Base-by-base conservation (phyloP, 768 basidiomycete species). In the Xerocomellus dryophilus region DNA sequence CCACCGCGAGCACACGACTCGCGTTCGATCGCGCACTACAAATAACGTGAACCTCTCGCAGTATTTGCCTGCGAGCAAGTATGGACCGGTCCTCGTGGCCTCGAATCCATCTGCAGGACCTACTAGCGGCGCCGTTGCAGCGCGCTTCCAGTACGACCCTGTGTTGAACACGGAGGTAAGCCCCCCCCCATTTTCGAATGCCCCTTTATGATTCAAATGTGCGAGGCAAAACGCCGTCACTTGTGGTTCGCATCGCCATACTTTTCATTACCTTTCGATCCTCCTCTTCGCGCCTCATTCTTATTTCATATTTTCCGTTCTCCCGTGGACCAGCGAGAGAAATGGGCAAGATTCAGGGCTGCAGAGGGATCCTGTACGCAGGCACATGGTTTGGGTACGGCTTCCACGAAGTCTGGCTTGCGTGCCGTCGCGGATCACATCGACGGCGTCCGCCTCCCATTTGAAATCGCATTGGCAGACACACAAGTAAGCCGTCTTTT, bases 41-140 rank as follows among this genome's bases (percentile, higher is more conserved):
- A 88, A 90, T 65, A 79, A 79, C 41, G 89, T 88, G 89, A 90
- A 89, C 64, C 77, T 80, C 51, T 73, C 88, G n/a, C 88, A 90
- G 61, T 81, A 85, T 58, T 76, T 90, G 15, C 68, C 82, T 1
- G 78, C 80, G 56, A 53, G 72, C 1, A 66, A 72, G 36, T 78
- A 82, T 60, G 87, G 87, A 1, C 82, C 80, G 0, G 78, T 90
- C 7, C 73, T 89, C 23, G 83, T 86, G 31, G 89, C 89, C 4
- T 79, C 90, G 53, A 89, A 89, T 66, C 81, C 88, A 10, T 86
- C 85, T 0, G 32, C 36, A 29, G 79, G 82, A 47, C 81, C 86
- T 11, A 71, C 76, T 11, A 64, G 68, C 4, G 67, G 72, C 21
- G 79, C 74, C 34, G 63, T 79, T 12, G 65, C 74, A 23, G 83